Conservation (phyloP, 2,329 filamentous ascomycete species). For the Calycina herbarum region DNA sequence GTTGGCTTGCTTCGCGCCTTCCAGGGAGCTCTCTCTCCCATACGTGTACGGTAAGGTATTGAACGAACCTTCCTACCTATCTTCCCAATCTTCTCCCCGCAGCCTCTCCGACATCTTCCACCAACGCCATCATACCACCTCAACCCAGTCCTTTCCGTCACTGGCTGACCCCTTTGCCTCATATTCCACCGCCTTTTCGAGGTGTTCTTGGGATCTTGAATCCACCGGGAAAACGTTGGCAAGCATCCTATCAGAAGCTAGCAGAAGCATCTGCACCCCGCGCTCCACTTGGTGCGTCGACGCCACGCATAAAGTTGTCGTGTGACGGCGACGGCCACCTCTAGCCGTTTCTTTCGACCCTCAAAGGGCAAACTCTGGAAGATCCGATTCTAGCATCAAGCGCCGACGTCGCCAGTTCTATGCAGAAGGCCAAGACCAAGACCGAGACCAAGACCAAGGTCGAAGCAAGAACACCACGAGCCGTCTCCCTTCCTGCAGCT, state of each 20-base stretch:
- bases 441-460: too few relatives aligned
- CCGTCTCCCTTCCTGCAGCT: conserved; percentile 1
- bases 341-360: background rate
- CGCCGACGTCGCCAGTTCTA: background rate
- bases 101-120: too few relatives aligned
- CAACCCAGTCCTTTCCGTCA: too few relatives aligned
- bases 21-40: background rate
- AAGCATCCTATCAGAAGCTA: background rate
- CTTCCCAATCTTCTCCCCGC: too few relatives aligned
- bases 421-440: background rate
- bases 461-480: background rate
- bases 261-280: background rate
- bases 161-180: too few relatives aligned
- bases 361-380: background rate
- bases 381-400: background rate
- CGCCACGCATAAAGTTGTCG: background rate
- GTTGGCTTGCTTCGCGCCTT: background rate
- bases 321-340: conserved; percentile 4
- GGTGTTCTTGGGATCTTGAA: background rate
- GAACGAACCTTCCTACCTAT: too few relatives aligned
- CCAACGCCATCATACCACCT: too few relatives aligned
- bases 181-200: too few relatives aligned
- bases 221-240: background rate
- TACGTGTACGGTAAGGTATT: too few relatives aligned
- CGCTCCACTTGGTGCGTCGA: background rate